A percentile compares a stretch with the other conserved stretches of the same genome.
Evolutionary conservation across 108 stramenopile genomes (phyloP).

Genomic region (Nannochloropsis salina): DNA sequence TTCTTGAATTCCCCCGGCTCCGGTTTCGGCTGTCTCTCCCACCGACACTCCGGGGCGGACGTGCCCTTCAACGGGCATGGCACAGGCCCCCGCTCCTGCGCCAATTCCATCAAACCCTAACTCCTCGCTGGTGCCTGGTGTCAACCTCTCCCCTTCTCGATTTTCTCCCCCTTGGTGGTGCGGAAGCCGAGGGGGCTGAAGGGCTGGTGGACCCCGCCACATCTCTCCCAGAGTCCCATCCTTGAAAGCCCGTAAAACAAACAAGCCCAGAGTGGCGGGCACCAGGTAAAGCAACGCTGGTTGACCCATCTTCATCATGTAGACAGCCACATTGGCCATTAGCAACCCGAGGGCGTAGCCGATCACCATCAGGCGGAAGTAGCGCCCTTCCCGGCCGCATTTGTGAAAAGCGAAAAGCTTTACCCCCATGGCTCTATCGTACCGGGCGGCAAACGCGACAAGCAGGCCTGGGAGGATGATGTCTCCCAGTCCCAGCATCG

Average conservation of each 20-base stretch:
- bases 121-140: background rate
- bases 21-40: too few relatives aligned
- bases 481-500: slow-evolving; percentile 83
- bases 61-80: background rate
- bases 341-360: slow-evolving; percentile 76
- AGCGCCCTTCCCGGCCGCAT: slow-evolving; percentile 38
- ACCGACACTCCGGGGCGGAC: background rate
- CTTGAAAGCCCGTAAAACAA: slow-evolving; percentile 57
- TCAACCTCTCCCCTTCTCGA: too few relatives aligned
- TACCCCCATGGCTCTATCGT: slow-evolving; percentile 54
- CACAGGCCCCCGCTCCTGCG: background rate
- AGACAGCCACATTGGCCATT: slow-evolving; percentile 79
- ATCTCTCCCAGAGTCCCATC: slow-evolving; percentile 35
- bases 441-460: slow-evolving; percentile 66
- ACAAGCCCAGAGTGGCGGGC: slow-evolving; percentile 75
- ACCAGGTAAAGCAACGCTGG: slow-evolving; percentile 85
- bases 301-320: slow-evolving; percentile 74
- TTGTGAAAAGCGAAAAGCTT: background rate
- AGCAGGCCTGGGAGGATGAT: slow-evolving; percentile 79
- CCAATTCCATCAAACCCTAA: background rate
- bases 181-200: slow-evolving; percentile 1
- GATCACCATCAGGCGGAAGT: slow-evolving; percentile 67
- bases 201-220: slow-evolving; percentile 45
- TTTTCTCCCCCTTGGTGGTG: background rate
- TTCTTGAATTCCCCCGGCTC: background rate